phyloP scores from a whole-genome alignment of 768 basidiomycete genomes.

The Amanita inopinata region DNA sequence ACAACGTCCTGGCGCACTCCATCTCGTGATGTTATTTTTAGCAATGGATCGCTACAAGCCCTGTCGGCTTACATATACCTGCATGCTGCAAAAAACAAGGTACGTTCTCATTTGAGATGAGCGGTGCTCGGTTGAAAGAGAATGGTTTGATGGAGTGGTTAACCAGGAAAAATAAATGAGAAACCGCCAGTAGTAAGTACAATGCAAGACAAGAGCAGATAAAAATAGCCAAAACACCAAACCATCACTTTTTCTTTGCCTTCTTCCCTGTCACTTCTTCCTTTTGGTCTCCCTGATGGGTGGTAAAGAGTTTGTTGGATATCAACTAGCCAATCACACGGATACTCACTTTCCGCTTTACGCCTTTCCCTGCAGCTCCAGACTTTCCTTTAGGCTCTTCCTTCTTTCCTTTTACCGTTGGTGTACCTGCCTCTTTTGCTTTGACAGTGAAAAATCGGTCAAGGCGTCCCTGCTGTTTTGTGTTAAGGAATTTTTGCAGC shows the following conservation, averaged over 20 bases:
- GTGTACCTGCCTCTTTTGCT: slow-evolving; percentile 36
- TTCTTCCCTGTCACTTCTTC: slow-evolving; percentile 23
- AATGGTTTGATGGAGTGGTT: too few species aligned
- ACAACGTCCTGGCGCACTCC: too few species aligned
- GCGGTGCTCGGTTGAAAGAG: too few species aligned
- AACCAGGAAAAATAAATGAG: too few species aligned
- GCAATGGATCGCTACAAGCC: too few species aligned
- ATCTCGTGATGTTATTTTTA: too few species aligned
- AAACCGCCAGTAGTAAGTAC: too few species aligned
- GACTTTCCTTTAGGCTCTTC: slow-evolving; percentile 29
- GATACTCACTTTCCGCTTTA: slow-evolving; percentile 11
- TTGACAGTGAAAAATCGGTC: slow-evolving; percentile 91
- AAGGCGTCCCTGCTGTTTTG: slow-evolving; percentile 93
- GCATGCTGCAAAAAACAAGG: too few species aligned
- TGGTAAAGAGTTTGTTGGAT: background rate
- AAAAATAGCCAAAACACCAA: too few species aligned
- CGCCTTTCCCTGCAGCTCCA: slow-evolving; percentile 26
- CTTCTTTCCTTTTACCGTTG: slow-evolving; percentile 16
- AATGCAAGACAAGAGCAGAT: too few species aligned
- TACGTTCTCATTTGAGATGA: too few species aligned
- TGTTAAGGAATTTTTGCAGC: slow-evolving; percentile 72
- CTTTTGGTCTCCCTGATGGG: slow-evolving; percentile 16
- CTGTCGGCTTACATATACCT: too few species aligned
- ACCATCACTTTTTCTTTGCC: slow-evolving; percentile 46
- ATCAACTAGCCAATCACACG: background rate